phyloP scores from a whole-genome alignment of 2,329 filamentous ascomycete species.

The Metarhizium sp. region DNA sequence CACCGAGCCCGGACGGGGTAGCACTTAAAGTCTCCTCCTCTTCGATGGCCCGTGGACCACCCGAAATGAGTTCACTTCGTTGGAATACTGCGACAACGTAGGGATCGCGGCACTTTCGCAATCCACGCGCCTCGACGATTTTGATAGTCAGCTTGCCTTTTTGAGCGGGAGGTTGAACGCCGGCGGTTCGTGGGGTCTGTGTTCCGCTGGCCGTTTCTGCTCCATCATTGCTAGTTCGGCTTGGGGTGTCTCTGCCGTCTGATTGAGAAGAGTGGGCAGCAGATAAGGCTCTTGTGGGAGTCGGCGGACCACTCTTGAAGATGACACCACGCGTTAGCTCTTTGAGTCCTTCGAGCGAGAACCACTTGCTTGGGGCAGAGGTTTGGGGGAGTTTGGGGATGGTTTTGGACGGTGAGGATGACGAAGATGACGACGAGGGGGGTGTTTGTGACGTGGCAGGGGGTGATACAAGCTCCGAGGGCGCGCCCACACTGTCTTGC shows the following conservation, averaged over 20 bases:
- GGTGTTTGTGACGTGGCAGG: slow-evolving; percentile 2
- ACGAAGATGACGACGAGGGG: slow-evolving; percentile 6
- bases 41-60: slow-evolving; percentile 61
- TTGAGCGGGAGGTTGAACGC: slow-evolving; percentile 57
- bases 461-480: not conserved
- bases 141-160: slow-evolving; percentile 87
- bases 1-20: slow-evolving; percentile 40
- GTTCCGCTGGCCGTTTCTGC: slow-evolving; percentile 37
- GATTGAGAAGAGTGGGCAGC: slow-evolving; percentile 43
- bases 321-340: slow-evolving; percentile 73
- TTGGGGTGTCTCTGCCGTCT: slow-evolving; percentile 31
- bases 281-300: slow-evolving; percentile 81
- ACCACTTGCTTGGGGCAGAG: slow-evolving; percentile 40
- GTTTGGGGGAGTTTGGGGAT: slow-evolving; percentile 32
- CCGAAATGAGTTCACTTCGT: slow-evolving; percentile 90
- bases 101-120: slow-evolving; percentile 76
- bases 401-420: slow-evolving; percentile 26
- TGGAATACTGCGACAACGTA: slow-evolving; percentile 97
- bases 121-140: slow-evolving; percentile 74
- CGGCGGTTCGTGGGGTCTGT: slow-evolving; percentile 40
- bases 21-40: slow-evolving; percentile 43
- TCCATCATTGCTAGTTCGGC: slow-evolving; percentile 30
- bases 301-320: slow-evolving; percentile 85
- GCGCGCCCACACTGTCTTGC: not conserved
- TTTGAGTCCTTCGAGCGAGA: slow-evolving; percentile 60